Evolutionary conservation across 495 filamentous ascomycete species (phyloP).

Genomic region (Chaetomium fimeti): DNA sequence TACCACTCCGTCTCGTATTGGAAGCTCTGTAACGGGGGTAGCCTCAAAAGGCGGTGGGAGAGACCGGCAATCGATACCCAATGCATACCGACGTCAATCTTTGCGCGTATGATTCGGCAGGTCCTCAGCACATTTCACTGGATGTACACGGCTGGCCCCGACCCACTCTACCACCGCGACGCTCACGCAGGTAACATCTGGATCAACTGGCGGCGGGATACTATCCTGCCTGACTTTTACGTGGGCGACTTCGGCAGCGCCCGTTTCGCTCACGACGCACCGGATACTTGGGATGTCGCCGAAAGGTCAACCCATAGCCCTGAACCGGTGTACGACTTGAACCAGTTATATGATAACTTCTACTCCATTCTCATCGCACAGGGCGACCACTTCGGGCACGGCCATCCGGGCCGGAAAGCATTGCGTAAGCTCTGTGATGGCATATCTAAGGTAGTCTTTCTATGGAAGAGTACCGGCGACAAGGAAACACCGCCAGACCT

Average conservation of each 20-base stretch:
- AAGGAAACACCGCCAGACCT: not conserved
- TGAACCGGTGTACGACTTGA: not conserved
- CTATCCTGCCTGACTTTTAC: slow-evolving; percentile 13
- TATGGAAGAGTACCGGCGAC: not conserved
- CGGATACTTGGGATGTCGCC: no score
- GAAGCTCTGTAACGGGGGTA: slow-evolving; percentile 12
- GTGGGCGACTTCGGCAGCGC: slow-evolving; percentile 11
- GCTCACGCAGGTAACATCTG: slow-evolving; percentile 11
- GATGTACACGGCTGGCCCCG: slow-evolving; percentile 12
- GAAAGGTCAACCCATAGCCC: no score
- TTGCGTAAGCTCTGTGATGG: not conserved
- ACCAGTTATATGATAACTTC: not conserved
- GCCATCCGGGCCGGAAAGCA: not conserved
- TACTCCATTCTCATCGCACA: not conserved
- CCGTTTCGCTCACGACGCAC: not conserved
- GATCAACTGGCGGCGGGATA: not conserved
- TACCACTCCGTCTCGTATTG: slow-evolving; percentile 15
- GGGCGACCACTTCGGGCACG: not conserved
- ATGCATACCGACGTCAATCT: not conserved
- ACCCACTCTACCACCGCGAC: slow-evolving; percentile 9
- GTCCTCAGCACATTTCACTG: slow-evolving; percentile 9
- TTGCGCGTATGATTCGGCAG: slow-evolving; percentile 13
- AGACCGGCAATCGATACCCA: no score
- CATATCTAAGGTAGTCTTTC: not conserved
- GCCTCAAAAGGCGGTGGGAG: no score